phyloP scores from a whole-genome alignment of 116 monocot species.

The Dioscorea cayenensis region DNA sequence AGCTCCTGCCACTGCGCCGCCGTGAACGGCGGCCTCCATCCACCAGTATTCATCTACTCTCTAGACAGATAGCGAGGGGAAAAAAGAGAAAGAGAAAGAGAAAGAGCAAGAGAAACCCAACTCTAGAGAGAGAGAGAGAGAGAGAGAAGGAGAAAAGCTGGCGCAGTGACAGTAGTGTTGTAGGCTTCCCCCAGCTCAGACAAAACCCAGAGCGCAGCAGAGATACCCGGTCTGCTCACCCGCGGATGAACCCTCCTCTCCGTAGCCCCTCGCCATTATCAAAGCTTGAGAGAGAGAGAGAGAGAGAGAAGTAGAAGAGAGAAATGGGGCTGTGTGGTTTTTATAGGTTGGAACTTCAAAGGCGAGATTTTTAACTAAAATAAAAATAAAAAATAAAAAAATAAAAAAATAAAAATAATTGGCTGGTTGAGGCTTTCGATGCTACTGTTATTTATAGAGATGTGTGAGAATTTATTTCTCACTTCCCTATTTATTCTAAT shows the following conservation, averaged over 20 bases:
- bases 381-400: background rate
- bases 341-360: background rate
- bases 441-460: background rate
- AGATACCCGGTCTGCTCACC: background rate
- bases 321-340: background rate
- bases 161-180: background rate
- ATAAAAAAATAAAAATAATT: background rate
- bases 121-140: background rate
- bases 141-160: background rate
- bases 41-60: conserved; percentile 2
- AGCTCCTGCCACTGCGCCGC: conserved; percentile 86
- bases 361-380: background rate
- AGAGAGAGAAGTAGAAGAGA: background rate
- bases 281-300: background rate
- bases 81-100: background rate
- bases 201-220: background rate
- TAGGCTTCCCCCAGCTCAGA: conserved; percentile 5
- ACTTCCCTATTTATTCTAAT: no score
- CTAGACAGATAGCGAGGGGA: background rate
- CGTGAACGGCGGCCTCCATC: conserved; percentile 62
- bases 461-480: background rate
- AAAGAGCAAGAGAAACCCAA: background rate
- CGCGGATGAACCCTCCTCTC: background rate
- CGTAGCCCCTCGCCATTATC: background rate
- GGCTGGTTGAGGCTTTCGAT: conserved; percentile 1